phyloP scores from a whole-genome alignment of 78 protist genomes.

The Cavenderia fasciculata region DNA sequence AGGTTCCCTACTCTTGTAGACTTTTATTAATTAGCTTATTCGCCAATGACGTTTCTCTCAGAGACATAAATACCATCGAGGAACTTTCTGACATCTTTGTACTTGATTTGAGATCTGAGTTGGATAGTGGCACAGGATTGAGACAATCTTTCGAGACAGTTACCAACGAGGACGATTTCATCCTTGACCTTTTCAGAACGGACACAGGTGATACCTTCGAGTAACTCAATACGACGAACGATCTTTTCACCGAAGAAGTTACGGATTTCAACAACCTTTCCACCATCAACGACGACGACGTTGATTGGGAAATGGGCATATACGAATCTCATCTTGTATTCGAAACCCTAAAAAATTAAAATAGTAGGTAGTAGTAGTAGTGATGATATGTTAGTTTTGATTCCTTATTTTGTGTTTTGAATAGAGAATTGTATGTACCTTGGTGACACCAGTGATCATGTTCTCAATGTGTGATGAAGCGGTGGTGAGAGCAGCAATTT shows the following conservation, averaged over 20 bases:
- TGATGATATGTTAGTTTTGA: too few species aligned
- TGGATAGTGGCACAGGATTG: conserved; percentile 86
- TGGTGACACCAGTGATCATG: conserved; percentile 99
- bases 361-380: too few species aligned
- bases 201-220: conserved; percentile 89
- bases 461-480: conserved; percentile 93
- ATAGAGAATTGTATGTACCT: conserved; percentile 45
- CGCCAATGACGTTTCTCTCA: conserved; percentile 82
- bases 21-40: too few species aligned
- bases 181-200: conserved; percentile 92
- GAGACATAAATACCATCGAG: conserved; percentile 99
- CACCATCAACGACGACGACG: conserved; percentile 81
- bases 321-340: conserved; percentile 98
- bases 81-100: conserved; percentile 99
- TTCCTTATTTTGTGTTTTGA: too few species aligned
- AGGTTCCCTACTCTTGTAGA: too few species aligned
- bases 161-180: conserved; percentile 96
- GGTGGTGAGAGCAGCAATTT: conserved; percentile 94
- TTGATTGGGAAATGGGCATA: conserved; percentile 99
- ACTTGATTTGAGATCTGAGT: conserved; percentile 79
- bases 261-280: conserved; percentile 93
- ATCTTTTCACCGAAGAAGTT: conserved; percentile 98
- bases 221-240: conserved; percentile 86
- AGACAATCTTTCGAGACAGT: conserved; percentile 95
- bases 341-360: conserved; percentile 94